These are phyloP conservation scores for Pezicula rhizophila DNA, from an alignment of 2,329 filamentous ascomycete genomes.

Conservation along the genomic window DNA sequence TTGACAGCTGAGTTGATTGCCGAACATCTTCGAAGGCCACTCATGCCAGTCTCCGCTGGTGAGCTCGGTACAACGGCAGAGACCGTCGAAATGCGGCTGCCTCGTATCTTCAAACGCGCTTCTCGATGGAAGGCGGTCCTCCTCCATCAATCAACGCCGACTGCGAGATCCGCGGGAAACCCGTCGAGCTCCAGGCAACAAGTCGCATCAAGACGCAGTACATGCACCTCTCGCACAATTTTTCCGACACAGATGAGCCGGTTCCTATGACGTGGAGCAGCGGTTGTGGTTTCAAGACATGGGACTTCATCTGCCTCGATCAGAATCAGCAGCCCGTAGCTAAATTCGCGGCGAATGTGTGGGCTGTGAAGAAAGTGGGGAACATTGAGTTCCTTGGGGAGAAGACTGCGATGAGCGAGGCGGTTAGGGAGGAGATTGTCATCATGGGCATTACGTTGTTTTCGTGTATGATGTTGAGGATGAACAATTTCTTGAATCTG, in stretches of 20 bases:
- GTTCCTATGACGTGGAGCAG: slow-evolving; percentile 9
- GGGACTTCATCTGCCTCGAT: slow-evolving; percentile 14
- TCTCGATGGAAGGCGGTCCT: too few species aligned
- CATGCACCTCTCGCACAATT: slow-evolving; percentile 8
- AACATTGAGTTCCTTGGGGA: slow-evolving; percentile 12
- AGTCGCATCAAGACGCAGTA: slow-evolving; percentile 13
- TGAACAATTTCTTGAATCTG: slow-evolving; percentile 4
- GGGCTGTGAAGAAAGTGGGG: slow-evolving; percentile 9
- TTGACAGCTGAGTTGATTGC: too few species aligned
- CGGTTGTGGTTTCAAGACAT: slow-evolving; percentile 9
- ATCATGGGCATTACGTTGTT: slow-evolving; percentile 11
- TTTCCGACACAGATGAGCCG: slow-evolving; percentile 4
- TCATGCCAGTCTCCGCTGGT: too few species aligned
- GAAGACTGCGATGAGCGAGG: slow-evolving; percentile 2
- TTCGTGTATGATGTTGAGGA: slow-evolving; percentile 12
- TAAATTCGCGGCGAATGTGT: slow-evolving; percentile 8
- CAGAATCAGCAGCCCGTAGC: slow-evolving; percentile 8
- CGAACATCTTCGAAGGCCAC: too few species aligned
- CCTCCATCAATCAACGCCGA: slow-evolving; percentile 12
- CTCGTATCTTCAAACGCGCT: too few species aligned
- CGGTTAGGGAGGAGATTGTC: slow-evolving; percentile 12
- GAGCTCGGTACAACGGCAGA: too few species aligned
- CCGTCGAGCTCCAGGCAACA: slow-evolving; percentile 8
- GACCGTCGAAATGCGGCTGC: too few species aligned
- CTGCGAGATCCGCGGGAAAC: slow-evolving; percentile 7